Evolutionary conservation across 345 rosid species (phyloP), one percentile per base, ranked within the genome.

Genomic region (Hibiscus mutabilis): DNA sequence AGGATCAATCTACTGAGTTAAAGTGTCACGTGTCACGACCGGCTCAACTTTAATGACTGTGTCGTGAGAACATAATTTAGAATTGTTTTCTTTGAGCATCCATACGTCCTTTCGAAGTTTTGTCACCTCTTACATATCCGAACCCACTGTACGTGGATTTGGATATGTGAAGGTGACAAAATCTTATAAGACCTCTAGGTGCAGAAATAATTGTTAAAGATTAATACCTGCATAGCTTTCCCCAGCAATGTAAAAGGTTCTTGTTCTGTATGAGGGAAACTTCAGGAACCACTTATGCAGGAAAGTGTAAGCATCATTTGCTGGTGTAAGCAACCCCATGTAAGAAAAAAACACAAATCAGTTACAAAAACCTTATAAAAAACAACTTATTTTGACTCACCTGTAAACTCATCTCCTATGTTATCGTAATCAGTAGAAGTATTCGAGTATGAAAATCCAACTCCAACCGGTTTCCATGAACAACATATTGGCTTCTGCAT

Each of bases 381-480:
- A 40, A 8, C 5, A 12, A 15, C 6, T 11, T 10, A 3, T 47
- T 47, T 47, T 15, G n/a, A 47, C 52, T 14, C 52, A 47, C 52
- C 52, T 3, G 52, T 47, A 47, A 47, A 84, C 62, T 83, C 84
- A 80, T 93, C 98, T 22, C 90, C 97, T 3, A 91, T 65, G 25
- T 37, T 68, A 56, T 52, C 70, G 81, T 87, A 88, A 80, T 93
- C 97, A 60, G 76, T 71, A 15, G 84, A 84, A 52, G 89, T 83
- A 70, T 91, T 93, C 61, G 97, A 89, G 84, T 91, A 88, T 10
- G 98, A 93, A 89, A 91, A 93, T 42, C 98, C 98, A 77, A 93
- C 98, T 55, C 98, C 96, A 76, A 86, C 80, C 0, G 98, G 98
- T 91, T 80, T 91, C 98, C 77, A 91, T 72, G 82, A 93, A 93